Percentiles rank a stretch among this genome's conserved stretches.
Evolutionary conservation across 805 yeast genomes (phyloP).

Genomic region (Wickerhamomyces bisporus): DNA sequence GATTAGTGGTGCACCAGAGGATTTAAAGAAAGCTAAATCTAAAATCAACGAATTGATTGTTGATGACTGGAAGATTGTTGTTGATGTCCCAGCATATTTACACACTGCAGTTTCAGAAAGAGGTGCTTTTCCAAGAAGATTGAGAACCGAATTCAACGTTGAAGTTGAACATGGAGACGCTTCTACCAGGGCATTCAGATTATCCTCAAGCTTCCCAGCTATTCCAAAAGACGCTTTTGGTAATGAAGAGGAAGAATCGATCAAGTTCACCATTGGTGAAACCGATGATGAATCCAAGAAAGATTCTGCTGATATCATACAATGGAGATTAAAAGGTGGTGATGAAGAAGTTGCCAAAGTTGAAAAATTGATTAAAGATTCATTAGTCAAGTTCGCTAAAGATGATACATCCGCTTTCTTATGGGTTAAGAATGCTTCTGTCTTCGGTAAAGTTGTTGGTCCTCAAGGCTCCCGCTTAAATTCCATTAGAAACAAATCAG

Average conservation of each 20-base stretch:
- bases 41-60: slow-evolving; percentile 56
- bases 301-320: slow-evolving; percentile 35
- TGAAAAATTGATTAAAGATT: slow-evolving; percentile 41
- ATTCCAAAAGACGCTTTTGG: slow-evolving; percentile 46
- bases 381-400: slow-evolving; percentile 41
- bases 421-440: slow-evolving; percentile 46
- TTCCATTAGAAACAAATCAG: slow-evolving; percentile 52
- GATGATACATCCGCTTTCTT: slow-evolving; percentile 55
- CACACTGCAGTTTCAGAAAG: slow-evolving; percentile 63
- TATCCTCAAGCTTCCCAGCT: slow-evolving; percentile 38
- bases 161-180: slow-evolving; percentile 55
- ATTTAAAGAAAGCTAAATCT: slow-evolving; percentile 56
- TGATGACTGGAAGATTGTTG: slow-evolving; percentile 46
- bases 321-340: slow-evolving; percentile 65
- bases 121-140: slow-evolving; percentile 55
- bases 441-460: slow-evolving; percentile 66
- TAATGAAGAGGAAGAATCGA: slow-evolving; percentile 26
- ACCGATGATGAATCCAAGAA: slow-evolving; percentile 19
- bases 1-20: slow-evolving; percentile 62
- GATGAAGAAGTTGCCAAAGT: slow-evolving; percentile 47
- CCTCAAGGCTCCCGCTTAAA: slow-evolving; percentile 68
- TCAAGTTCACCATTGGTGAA: slow-evolving; percentile 44
- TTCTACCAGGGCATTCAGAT: slow-evolving; percentile 43
- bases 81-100: slow-evolving; percentile 51
- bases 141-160: slow-evolving; percentile 48